phyloP scores from a whole-genome alignment of 495 filamentous ascomycete species.

The Lichina pygmaea region DNA sequence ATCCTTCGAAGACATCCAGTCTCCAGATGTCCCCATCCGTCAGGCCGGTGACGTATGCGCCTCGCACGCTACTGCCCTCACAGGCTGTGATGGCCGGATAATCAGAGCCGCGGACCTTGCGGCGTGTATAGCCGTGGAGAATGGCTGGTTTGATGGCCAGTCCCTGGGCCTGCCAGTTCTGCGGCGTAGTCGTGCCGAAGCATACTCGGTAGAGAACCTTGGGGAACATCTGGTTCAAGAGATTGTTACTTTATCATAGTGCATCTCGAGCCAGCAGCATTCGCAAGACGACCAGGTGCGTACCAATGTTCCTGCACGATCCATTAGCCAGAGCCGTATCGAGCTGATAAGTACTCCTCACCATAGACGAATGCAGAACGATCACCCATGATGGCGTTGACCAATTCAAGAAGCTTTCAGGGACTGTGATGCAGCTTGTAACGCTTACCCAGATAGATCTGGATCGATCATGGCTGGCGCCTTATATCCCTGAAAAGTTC shows the following conservation, averaged over 20 bases:
- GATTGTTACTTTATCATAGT: slow-evolving; percentile 6
- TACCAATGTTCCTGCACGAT: slow-evolving; percentile 14
- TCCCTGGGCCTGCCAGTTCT: slow-evolving; percentile 21
- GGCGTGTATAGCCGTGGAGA: slow-evolving; percentile 42
- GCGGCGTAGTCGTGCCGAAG: slow-evolving; percentile 28
- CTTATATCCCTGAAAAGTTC: no score
- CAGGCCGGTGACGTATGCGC: slow-evolving; percentile 52
- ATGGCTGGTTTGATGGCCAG: slow-evolving; percentile 48
- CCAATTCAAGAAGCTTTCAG: no score
- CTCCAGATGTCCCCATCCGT: slow-evolving; percentile 48
- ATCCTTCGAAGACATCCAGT: slow-evolving; percentile 65
- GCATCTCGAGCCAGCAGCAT: slow-evolving; percentile 7
- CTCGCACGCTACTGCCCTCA: slow-evolving; percentile 34
- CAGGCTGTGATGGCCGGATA: slow-evolving; percentile 56
- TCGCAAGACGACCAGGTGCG: no score
- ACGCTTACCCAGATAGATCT: no score
- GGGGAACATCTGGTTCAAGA: slow-evolving; percentile 37
- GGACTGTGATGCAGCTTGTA: no score
- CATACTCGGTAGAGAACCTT: slow-evolving; percentile 62
- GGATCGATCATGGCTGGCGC: no score
- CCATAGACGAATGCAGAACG: slow-evolving; percentile 42
- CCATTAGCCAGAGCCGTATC: slow-evolving; percentile 1
- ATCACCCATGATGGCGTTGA: slow-evolving; percentile 2
- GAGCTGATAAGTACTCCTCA: slow-evolving; percentile 3
- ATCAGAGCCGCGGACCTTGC: slow-evolving; percentile 36